Evolutionary conservation across 2,329 filamentous ascomycete genomes (phyloP), one percentile per base, ranked within the genome.

Genomic region (Blastomyces silverae): DNA sequence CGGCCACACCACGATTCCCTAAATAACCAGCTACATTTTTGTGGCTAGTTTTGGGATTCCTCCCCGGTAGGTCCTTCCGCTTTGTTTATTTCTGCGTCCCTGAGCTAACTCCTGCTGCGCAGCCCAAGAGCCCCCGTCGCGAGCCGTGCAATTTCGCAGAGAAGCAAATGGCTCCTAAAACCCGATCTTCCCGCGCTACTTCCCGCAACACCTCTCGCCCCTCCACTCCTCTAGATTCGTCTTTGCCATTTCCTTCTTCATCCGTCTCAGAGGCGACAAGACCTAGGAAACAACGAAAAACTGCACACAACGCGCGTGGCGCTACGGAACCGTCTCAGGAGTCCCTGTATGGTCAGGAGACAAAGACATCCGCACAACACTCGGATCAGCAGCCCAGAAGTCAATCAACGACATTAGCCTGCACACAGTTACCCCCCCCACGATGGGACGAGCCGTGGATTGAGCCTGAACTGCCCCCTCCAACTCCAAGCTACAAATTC

Each of bases 141-240:
- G 58, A 61, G 44, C n/a, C 58, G 28, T 50, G 42, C 44, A 61
- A 46, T 60, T 60, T 61, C 34, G 31, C 28, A 34, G 20, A 46
- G 44, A 56, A 37, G 28, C 44, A 61, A 66, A 76, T 76, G 74
- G 71, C 74, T 70, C 73, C 71, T 67, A 74, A 71, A 64, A 73
- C 76, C 66, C 74, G 74, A 22, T 69, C 71, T 52, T 75, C 75
- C 65, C 72, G 71, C 66, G 70, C 69, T 64, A 69, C 68, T 62
- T 71, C 73, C 42, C 55, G 58, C 62, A 71, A 71, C 64, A 70
- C 70, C 62, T 75, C 74, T 61, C 72, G 74, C 53, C 74, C 73
- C n/a, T 71, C 72, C 48, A 74, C 73, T 42, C 73, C 74, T 52
- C 67, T 69, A 39, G 68, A 68, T 66, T 66, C 68, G 62, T 67